Evolutionary conservation across 306 rosid genomes (phyloP).

Genomic region (Amphicarpaea edgeworthii): DNA sequence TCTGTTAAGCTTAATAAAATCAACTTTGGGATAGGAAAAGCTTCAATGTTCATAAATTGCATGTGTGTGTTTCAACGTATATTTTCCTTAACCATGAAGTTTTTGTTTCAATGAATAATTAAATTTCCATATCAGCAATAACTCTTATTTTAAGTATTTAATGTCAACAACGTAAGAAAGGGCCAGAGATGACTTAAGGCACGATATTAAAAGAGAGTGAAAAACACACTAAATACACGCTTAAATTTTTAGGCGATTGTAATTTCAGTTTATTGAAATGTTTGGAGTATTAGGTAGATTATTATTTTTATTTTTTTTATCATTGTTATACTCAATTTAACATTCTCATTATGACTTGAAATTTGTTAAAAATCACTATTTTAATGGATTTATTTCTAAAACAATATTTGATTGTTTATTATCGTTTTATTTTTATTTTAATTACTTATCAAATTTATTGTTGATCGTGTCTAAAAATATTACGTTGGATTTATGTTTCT

Average conservation of each 20-base stretch:
- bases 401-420: too few relatives aligned
- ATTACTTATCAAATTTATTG: too few relatives aligned
- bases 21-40: background rate
- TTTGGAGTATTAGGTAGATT: background rate
- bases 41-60: slow-evolving; percentile 30
- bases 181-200: background rate
- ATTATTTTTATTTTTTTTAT: too few relatives aligned
- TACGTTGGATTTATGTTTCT: too few relatives aligned
- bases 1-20: slow-evolving; percentile 20
- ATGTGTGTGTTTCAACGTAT: slow-evolving; percentile 3
- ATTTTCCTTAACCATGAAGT: slow-evolving; percentile 11
- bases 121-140: background rate
- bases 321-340: too few relatives aligned
- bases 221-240: background rate
- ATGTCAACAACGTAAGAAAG: background rate
- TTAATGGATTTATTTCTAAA: too few relatives aligned
- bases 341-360: too few relatives aligned
- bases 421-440: too few relatives aligned
- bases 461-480: too few relatives aligned
- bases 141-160: background rate
- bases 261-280: background rate
- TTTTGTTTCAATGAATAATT: background rate
- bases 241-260: background rate
- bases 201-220: background rate
- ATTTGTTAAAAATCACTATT: too few relatives aligned